Base-by-base conservation (phyloP, 495 filamentous ascomycete species). In the Penicillium longicatenatum region DNA sequence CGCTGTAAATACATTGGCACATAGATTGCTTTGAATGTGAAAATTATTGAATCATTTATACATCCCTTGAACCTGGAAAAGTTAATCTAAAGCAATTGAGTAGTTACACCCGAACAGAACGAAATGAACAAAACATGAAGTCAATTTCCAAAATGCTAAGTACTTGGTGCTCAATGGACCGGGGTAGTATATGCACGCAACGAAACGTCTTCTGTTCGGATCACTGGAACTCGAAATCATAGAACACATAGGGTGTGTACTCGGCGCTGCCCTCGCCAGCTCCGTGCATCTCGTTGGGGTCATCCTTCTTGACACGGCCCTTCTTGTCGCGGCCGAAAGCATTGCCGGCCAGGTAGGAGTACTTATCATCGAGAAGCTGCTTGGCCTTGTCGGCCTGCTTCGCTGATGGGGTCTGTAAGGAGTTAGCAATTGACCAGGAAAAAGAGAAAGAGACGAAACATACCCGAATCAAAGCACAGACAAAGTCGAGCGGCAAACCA, bases 231-330 rank as follows among this genome's bases (percentile, higher is more conserved):
- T 92, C 89, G 70, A 97, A 92, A 64, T 97, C 91, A 75, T 97
- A 98, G 76, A 91, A 97, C 70, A 97, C 95, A 76, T 95, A 98
- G 29, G 94, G 86, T 55, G 91, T 91, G 76, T 97, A 98, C 66
- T 97, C 94, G 58, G 84, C 83, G 45, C 84, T 86, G 2, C 79
- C 78, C 58, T 90, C 87, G 26, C 26, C 26, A 19, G 83, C 86
- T 2, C 83, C 84, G 37, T 90, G 89, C 83, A 95, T 91, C 56
- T 96, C 92, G 41, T 84, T 86, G 29, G 88, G 86, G 70, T 98
- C 93, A 65, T 98, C 93, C 67, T 92, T 91, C 64, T 87, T 89
- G 56, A 93, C 83, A 46, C 89, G 85, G 9, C 94, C 94, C 73
- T 93, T 92, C 79, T 96, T 97, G 77, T 98, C 94, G 47, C 91